A percentile compares a stretch with the other conserved stretches of the same genome.
Conservation (phyloP, 306 rosid species). For the Casuarina equisetifolia region DNA sequence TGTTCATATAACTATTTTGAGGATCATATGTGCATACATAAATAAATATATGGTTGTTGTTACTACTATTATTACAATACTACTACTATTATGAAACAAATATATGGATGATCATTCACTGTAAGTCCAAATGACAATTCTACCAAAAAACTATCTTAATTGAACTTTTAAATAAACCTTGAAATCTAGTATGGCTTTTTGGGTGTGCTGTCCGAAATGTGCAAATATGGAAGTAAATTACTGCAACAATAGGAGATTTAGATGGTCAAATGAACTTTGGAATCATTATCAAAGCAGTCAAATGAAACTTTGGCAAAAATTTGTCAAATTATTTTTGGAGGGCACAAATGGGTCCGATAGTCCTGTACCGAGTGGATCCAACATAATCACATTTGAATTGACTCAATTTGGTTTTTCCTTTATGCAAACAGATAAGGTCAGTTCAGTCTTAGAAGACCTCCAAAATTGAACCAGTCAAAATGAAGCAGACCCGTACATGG, state of each 20-base stretch:
- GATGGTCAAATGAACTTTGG: not conserved
- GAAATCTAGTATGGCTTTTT: not conserved
- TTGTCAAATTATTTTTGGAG: not conserved
- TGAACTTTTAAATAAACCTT: not conserved
- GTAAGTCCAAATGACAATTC: not conserved
- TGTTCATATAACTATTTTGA: not conserved
- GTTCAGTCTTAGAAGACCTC: not conserved
- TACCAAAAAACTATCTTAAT: not conserved
- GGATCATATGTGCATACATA: not conserved
- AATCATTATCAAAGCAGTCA: not conserved
- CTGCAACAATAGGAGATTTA: not conserved
- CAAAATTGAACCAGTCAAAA: not conserved
- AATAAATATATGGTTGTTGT: too few species aligned
- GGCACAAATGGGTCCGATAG: not conserved
- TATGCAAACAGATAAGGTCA: not conserved
- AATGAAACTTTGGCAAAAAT: not conserved
- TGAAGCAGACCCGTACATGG: not conserved
- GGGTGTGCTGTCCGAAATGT: not conserved
- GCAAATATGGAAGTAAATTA: not conserved
- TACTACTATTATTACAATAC: too few species aligned
- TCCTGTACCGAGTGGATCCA: not conserved
- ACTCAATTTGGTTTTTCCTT: not conserved
- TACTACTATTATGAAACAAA: too few species aligned
- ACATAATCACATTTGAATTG: not conserved
- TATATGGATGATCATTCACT: too few species aligned